A percentile compares a stretch with the other conserved stretches of the same genome.
Conservation (phyloP, 73 alveolate species). For the Breviolum minutum region DNA sequence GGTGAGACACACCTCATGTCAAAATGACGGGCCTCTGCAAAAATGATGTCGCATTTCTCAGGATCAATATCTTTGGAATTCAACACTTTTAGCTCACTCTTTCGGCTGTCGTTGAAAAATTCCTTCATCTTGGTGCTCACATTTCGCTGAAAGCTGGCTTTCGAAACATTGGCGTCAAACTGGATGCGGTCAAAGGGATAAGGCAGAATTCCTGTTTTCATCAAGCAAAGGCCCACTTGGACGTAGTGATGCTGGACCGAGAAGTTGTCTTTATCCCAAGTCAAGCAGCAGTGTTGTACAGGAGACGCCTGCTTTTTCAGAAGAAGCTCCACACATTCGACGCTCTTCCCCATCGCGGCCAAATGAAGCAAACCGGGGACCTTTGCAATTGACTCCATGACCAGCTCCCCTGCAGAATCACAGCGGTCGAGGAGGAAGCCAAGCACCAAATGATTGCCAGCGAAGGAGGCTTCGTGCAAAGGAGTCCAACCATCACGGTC, state of each 20-base stretch:
- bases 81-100: conserved; percentile 36
- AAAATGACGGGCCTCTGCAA: conserved; percentile 31
- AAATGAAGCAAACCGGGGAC: conserved; percentile 22
- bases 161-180: background rate
- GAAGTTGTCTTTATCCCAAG: conserved; percentile 40
- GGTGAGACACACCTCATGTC: conserved; percentile 41
- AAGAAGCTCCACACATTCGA: conserved; percentile 24
- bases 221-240: conserved; percentile 46
- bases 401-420: background rate
- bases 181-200: conserved; percentile 34
- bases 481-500: conserved; percentile 66
- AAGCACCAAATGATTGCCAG: background rate
- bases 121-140: conserved; percentile 20
- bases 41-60: conserved; percentile 28
- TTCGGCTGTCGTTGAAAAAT: background rate
- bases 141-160: conserved; percentile 12
- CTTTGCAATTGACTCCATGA: background rate
- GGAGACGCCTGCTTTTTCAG: background rate
- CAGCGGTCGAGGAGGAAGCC: background rate
- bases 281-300: background rate
- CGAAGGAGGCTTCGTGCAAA: conserved; percentile 5
- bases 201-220: conserved; percentile 14
- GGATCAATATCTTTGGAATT: conserved; percentile 2
- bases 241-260: conserved; percentile 11
- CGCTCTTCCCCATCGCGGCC: conserved; percentile 14